Evolutionary conservation across 1,284 basidiomycete genomes (phyloP), one percentile per base, ranked within the genome.

Genomic region (Leccinum solheimii): DNA sequence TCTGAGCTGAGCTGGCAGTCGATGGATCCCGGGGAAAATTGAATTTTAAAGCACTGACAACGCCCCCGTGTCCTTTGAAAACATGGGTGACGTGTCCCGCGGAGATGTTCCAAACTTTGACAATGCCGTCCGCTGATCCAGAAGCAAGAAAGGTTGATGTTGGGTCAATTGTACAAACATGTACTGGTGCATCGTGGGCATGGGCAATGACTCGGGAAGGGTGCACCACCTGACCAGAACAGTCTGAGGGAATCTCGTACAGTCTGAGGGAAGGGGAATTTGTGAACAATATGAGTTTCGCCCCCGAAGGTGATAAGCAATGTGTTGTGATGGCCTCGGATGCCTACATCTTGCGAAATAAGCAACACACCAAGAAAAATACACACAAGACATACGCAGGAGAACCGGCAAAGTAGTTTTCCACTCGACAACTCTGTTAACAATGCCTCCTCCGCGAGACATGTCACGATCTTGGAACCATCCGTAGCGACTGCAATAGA

Each of bases 51-150:
- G 97, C 92, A 64, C 92, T 94, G 68, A 98, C 91, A 57, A 98
- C 92, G 16, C 97, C 97, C 7, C 96, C 97, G 72, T 98, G 97
- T 10, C 97, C 97, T 71, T 92, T 92, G 81, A 98, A 96, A 13
- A 95, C 84, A 75, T 99, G 97, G 0, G 97, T 99, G 48, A 93
- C 87, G 74, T 90, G 96, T 9, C 95, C 97, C 19, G 88, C 87
- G 3, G 83, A 78, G 52, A 97, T 85, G 74, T 98, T 92, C 95
- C 95, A 99, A 9, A 99, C 92, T 80, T 98, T 98, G 60, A 98
- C 97, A 21, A 93, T 85, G 14, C 97, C 97, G 69, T 99, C 97
- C 5, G 95, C 93, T 9, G 95, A 92, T 1, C 96, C 97, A 7
- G 97, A 97, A 1, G 97, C 97, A 63, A 99, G 83, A 61, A 98